Base-by-base conservation (phyloP, 2,329 filamentous ascomycete genomes). In the Penicillium nordicum region DNA sequence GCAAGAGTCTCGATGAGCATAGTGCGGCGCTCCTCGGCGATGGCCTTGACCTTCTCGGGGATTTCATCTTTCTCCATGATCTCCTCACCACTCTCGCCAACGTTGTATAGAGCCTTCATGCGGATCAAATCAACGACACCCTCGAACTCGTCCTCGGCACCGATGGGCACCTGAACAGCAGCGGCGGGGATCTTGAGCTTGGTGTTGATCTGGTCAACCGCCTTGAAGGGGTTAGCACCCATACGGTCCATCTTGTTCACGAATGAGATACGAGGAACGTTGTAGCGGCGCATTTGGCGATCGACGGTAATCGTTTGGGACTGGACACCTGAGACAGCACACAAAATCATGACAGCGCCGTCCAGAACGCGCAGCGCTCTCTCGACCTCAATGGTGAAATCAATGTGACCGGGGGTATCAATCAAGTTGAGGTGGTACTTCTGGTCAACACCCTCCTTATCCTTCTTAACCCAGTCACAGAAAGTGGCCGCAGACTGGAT, bases 221-320 rank as follows among this genome's bases (percentile, higher is more conserved):
- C 92, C 78, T 96, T 97, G 86, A 92, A 99, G 9, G 94, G 94
- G 73, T 99, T 97, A 63, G 94, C 90, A 58, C 94, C 94, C 89
- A 97, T 97, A 63, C 94, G 88, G 72, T 99, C 94, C 93, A 99
- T 97, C 83, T 99, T 99, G 81, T 99, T 99, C 73, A 99, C 86
- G 71, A 99, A 99, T 53, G 90, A 96, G 74, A 99, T 87, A 67
- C 94, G 85, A 59, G 94, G 94, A 61, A 99, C 88, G 72, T 97
- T 93, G 82, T 99, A 99, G 66, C 94, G 87, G 80, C 92, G 90
- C 94, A 99, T 99, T 80, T 99, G 94, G 67, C 94, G 85, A 75
- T 99, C 92, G 62, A 99, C 94, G 1, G 94, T 99, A 67, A 97
- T 97, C 21, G 94, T 99, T 78, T 99, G 94, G 72, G 88, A 93